phyloP scores from a whole-genome alignment of 2,329 filamentous ascomycete genomes.

The Epichloe elymi region DNA sequence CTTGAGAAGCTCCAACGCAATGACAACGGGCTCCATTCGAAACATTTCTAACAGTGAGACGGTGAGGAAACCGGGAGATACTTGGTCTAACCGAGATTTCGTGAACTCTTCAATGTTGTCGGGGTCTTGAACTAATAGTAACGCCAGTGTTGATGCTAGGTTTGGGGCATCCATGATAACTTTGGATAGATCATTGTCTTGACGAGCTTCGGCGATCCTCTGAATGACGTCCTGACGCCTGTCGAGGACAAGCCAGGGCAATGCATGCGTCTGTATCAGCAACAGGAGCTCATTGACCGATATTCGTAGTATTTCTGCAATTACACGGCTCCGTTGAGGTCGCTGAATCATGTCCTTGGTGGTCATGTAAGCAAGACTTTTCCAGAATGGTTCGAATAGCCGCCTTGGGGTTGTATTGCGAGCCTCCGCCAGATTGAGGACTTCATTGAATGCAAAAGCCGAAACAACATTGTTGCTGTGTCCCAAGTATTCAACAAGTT shows the following conservation, averaged over 20 bases:
- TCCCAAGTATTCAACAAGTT: conserved; percentile 76
- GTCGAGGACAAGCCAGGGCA: conserved; percentile 76
- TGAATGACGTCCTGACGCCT: conserved; percentile 67
- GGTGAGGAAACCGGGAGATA: conserved; percentile 57
- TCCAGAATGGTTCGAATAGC: conserved; percentile 81
- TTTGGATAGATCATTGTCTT: conserved; percentile 49
- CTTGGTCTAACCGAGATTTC: conserved; percentile 52
- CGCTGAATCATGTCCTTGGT: conserved; percentile 69
- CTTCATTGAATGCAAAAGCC: conserved; percentile 70
- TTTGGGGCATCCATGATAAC: conserved; percentile 43
- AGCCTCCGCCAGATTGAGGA: conserved; percentile 58
- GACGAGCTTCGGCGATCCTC: conserved; percentile 65
- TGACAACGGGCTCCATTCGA: conserved; percentile 59
- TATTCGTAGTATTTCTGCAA: conserved; percentile 71
- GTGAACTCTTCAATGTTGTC: conserved; percentile 49
- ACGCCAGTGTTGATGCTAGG: conserved; percentile 42
- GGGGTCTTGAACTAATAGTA: conserved; percentile 44
- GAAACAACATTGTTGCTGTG: conserved; percentile 69
- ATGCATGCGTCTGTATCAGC: conserved; percentile 63
- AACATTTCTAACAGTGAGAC: conserved; percentile 56
- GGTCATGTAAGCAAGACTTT: conserved; percentile 65
- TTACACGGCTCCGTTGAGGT: conserved; percentile 68
- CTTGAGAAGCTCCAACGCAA: conserved; percentile 73
- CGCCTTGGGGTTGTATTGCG: conserved; percentile 49
- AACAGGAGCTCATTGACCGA: conserved; percentile 62